Evolutionary conservation across 352 stramenopile species (phyloP), one percentile per base, ranked within the genome.

Genomic region (Globisporangium acanthophoron): DNA sequence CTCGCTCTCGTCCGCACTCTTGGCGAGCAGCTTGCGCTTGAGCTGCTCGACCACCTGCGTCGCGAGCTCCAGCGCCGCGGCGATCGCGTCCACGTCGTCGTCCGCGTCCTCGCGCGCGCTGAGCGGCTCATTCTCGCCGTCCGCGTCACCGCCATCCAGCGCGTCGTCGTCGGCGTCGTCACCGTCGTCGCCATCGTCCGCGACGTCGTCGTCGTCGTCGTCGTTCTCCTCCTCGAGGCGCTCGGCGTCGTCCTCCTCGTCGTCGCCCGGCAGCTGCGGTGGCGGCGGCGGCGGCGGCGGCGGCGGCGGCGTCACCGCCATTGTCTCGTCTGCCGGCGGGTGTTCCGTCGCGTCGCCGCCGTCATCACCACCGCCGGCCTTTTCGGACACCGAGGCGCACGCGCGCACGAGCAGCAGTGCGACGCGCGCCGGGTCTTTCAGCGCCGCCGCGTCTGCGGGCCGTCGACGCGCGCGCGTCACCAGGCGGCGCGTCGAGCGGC

Each of bases 31-130:
- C 58, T 73, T 76, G 31, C 85, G 65, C 27, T 78, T 71, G 37
- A 90, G 57, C 57, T 84, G 69, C 49, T 87, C 69, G 1, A 82
- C 74, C 18, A 84, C 73, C 27, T 77, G 68, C n/a, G 69, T 85
- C 35, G 73, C 75, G 3, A 80, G 59, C 54, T 81, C 67, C 31
- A 91, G 65, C 54, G 81, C 79, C 24, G 71, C 66, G 0, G 76
- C 71, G 6, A 78, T 71, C 3, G 70, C 67, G 56, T 84, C 74
- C 20, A 79, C 61, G 44, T 78, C 64, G 13, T 80, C 67, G 24
- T 76, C 69, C 0, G 37, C 46, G 41, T 60, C 60, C 1, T 61
- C 54, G 29, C 21, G 48, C 7, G 8, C n/a, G n/a, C 18, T 9
- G n/a, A 48, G 21, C 39, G 20, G 43, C 39, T 47, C n/a, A n/a